Evolutionary conservation across 805 yeast genomes (phyloP), one percentile per base, ranked within the genome.

Genomic region (Diddensiella santjacobensis): DNA sequence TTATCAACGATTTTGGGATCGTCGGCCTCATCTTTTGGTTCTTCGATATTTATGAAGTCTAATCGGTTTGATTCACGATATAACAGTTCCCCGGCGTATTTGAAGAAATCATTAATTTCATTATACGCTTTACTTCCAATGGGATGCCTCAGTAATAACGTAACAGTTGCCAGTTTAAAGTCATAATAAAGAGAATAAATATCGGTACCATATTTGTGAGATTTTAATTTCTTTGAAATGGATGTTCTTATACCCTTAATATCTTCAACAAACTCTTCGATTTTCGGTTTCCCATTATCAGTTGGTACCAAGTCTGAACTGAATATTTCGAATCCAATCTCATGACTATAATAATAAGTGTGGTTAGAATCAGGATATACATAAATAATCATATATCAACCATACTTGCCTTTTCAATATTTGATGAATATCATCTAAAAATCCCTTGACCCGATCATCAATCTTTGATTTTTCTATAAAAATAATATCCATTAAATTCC

Each of bases 21-120:
- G 31, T 41, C 39, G 19, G 42, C 51, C 5, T 29, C 11, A 15
- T 44, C 49, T 15, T 36, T 37, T 13, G 45, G 42, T 13, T 35
- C 42, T 13, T 37, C 49, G 39, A 35, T 41, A n/a, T 53, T 45
- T 31, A 53, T 39, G 33, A 60, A 44, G 4, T 56, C 59, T 22
- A 64, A 51, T 23, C 71, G 59, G 33, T 53, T 45, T 17, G 60
- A 66, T 48, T 67, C 71, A 15, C 70, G 61, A 30, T 62, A 42
- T 17, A 67, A 48, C 47, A 66, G 53, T 39, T 66, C 68, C 2
- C 57, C 54, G 15, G 59, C 49, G 50, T 58, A 66, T 50, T 55
- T 57, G 55, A 63, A 67, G 31, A 64, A 57, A 36, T 51, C 48
- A 44, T 58, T 42, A 11, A 60, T 30, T 36, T 50, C 58, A 10